phyloP scores from a whole-genome alignment of 2,329 filamentous ascomycete species.

The Myriosclerotinia scirpicola region DNA sequence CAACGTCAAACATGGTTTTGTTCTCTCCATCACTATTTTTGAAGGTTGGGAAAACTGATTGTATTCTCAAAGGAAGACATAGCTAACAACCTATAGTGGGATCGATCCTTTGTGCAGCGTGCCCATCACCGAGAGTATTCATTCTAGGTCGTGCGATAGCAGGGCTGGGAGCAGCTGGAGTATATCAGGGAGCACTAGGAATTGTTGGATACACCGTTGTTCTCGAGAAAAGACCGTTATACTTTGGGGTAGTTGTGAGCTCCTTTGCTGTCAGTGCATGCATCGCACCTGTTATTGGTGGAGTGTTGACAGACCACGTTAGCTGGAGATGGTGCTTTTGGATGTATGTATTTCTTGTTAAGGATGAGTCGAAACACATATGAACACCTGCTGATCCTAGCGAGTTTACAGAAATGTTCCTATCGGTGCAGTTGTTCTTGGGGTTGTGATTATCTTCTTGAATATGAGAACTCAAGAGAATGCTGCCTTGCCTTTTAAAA shows the following conservation, averaged over 20 bases:
- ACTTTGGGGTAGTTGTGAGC: constrained; percentile 23
- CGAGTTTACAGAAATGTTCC: constrained; percentile 26
- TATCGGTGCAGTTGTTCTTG: constrained; percentile 42
- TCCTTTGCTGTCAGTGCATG: constrained; percentile 16
- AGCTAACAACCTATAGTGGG: constrained; percentile 38
- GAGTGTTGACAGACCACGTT: constrained; percentile 55
- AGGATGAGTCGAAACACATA: not conserved
- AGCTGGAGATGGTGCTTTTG: constrained; percentile 41
- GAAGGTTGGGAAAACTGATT: not conserved
- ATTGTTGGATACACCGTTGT: constrained; percentile 49
- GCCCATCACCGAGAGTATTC: constrained; percentile 46
- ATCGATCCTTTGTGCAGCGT: constrained; percentile 48
- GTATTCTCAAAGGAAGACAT: too few species aligned
- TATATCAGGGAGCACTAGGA: constrained; percentile 50
- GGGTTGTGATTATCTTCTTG: constrained; percentile 42
- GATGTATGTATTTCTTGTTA: constrained; percentile 36
- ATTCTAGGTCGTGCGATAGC: constrained; percentile 51
- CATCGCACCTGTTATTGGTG: constrained; percentile 59
- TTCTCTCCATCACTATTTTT: constrained; percentile 27
- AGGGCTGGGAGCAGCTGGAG: constrained; percentile 50
- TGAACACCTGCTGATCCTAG: not conserved
- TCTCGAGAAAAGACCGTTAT: constrained; percentile 18
- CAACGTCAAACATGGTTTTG: constrained; percentile 32
- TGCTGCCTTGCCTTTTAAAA: constrained; percentile 26
- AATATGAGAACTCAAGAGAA: constrained; percentile 44